Base-by-base conservation (phyloP, 1,284 basidiomycete species). In the Athelia psychrophila region DNA sequence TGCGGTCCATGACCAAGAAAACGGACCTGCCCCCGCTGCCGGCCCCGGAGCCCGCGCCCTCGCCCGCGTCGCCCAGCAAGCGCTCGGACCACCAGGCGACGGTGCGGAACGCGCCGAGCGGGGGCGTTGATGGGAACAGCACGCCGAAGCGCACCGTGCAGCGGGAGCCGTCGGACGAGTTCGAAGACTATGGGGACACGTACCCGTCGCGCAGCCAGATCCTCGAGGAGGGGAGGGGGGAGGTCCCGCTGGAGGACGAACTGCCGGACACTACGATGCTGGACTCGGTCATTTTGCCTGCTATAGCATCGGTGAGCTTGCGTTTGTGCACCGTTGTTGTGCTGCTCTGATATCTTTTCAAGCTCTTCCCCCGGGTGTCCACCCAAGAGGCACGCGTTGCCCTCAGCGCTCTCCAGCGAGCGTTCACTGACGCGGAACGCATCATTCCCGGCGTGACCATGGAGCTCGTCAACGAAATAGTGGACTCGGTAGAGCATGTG, bases 211-310 rank as follows among this genome's bases (percentile, higher is more conserved):
- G 54, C 23, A 44, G 54, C 5, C 51, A 36, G 12, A 13, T 55
- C 54, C 48, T 74, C 42, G 68, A 73, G 45, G 70, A 73, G 51
- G 79, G 78, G 57, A 59, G 73, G 58, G 69, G 69, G 23, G 73
- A 76, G 23, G 65, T 72, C 27, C 75, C 76, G 33, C 60, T 83
- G 23, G 77, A 79, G 13, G 84, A 85, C 25, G 89, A 91, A 47
- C 78, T 91, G 42, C 86, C 89, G 12, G 90, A 92, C 62, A 90
- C 87, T 24, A 86, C 89, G 22, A 96, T 98, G 85, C 75, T 97
- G 45, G 93, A 96, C 63, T 93, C 92, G n/a, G 95, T 98, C 30
- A 88, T 97, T 53, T 73, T 96, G 33, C 95, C 95, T 20, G 94
- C 93, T 16, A 88, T 97, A 59, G 90, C 91, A 50, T 95, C 91